Evolutionary conservation across 345 rosid species (phyloP), one percentile per base, ranked within the genome.

Genomic region (Linum lewisii): DNA sequence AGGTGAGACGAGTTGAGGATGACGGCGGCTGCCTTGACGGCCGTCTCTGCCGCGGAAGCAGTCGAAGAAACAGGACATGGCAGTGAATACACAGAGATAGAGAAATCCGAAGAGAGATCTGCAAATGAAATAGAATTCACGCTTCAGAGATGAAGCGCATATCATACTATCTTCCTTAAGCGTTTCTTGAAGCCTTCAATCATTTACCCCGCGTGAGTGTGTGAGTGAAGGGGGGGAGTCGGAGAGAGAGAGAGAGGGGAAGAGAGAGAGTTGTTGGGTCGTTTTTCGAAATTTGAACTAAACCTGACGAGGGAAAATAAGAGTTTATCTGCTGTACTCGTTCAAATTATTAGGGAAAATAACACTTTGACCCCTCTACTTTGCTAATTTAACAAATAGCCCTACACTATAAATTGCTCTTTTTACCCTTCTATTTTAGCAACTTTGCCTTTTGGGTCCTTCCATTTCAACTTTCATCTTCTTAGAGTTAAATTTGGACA

Each of bases 11-110:
- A 69, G 24, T 9, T 59, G 65, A 54, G 64, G 83, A 29, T 21
- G 61, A 38, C 51, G 51, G 44, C 54, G 66, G 32, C 6, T 24
- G 36, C 34, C 24, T 9, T 20, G 53, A 6, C 74, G 75, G 53
- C 73, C 78, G 63, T 76, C 79, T 62, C 74, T 75, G 63, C 62
- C 29, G 24, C 95, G 95, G 65, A 91, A 82, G 72, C 98, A 91
- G 10, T 70, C 73, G 26, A 91, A 69, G 70, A 92, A 83, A 64
- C 98, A 88, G 38, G 90, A 84, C 98, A 92, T 91, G 65, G 80
- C 81, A 16, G 49, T 16, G 13, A 75, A 74, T 4, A 80, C 66
- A 54, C 82, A 70, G 38, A 34, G 21, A 59, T 71, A 69, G 18
- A 79, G 44, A 45, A 62, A 75, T 16, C 79, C 65, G 59, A 77